These are phyloP conservation scores for Phaeosphaeria sp. DNA, from an alignment of 2,329 filamentous ascomycete species.

Conservation along the genomic window DNA sequence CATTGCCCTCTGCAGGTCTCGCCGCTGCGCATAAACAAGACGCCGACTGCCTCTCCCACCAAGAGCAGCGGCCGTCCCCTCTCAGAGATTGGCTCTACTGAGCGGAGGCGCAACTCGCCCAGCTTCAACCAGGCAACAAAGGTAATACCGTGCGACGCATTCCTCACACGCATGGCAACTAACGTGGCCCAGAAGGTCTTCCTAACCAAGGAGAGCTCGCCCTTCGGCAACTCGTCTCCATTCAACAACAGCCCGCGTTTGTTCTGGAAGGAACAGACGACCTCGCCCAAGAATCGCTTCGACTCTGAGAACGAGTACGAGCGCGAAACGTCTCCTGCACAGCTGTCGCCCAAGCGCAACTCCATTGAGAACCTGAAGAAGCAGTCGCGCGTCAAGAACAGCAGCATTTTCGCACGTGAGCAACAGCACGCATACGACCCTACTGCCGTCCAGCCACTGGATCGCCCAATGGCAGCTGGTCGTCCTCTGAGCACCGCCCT, in stretches of 20 bases:
- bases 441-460: conserved; percentile 74
- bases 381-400: conserved; percentile 95
- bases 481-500: conserved; percentile 65
- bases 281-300: conserved; percentile 66
- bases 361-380: conserved; percentile 96
- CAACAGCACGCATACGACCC: conserved; percentile 94
- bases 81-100: conserved; percentile 86
- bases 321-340: conserved; percentile 60
- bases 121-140: conserved; percentile 81
- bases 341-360: conserved; percentile 77
- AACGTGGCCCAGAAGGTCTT: conserved; percentile 66
- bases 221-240: conserved; percentile 80
- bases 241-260: conserved; percentile 76
- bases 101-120: conserved; percentile 88
- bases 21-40: conserved; percentile 81
- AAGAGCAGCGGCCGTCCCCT: conserved; percentile 72
- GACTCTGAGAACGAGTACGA: conserved; percentile 71
- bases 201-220: conserved; percentile 76
- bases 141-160: conserved; percentile 55
- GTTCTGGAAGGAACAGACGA: conserved; percentile 84
- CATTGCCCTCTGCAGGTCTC: conserved; percentile 64
- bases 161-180: conserved; percentile 21
- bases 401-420: conserved; percentile 93
- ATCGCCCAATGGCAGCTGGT: conserved; percentile 77
- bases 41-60: conserved; percentile 65